These are phyloP conservation scores for Xylariaceae sp. DNA, from an alignment of 2,329 filamentous ascomycete genomes.

Conservation along the genomic window DNA sequence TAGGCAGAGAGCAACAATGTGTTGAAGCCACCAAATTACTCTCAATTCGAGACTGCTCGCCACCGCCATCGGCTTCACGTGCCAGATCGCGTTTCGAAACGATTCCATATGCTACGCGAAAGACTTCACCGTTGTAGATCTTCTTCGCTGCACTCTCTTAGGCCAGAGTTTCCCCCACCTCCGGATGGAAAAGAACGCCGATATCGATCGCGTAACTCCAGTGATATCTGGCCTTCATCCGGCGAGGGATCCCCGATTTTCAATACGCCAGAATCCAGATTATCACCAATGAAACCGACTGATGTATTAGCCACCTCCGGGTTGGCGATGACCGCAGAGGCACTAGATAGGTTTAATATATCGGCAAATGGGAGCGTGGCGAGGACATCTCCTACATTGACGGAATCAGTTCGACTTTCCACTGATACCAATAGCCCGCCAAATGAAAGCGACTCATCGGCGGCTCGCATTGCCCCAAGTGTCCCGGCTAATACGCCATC, in stretches of 20 bases:
- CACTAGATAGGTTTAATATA: conserved; percentile 26
- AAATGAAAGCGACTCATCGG: conserved; percentile 13
- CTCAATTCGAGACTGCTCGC: conserved; percentile 15
- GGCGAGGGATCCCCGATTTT: conserved; percentile 28
- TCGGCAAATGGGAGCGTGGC: conserved; percentile 7
- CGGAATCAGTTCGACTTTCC: conserved; percentile 7
- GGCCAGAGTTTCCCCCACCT: conserved; percentile 27
- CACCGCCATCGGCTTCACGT: conserved; percentile 18
- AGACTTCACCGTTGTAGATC: conserved; percentile 24
- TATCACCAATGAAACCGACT: conserved; percentile 9
- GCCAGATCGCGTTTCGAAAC: conserved; percentile 19
- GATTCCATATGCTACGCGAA: conserved; percentile 21
- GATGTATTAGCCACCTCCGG: conserved; percentile 25
- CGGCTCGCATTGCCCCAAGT: conserved; percentile 4
- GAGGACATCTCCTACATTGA: conserved; percentile 14
- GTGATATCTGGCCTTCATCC: conserved; percentile 28
- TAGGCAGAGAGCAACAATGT: conserved; percentile 16
- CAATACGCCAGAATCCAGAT: conserved; percentile 27
- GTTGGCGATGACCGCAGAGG: conserved; percentile 25
- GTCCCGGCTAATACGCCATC: conserved; percentile 14
- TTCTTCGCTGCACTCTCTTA: conserved; percentile 24
- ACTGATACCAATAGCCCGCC: conserved; percentile 11
- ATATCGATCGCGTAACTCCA: conserved; percentile 26
- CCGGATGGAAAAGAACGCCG: conserved; percentile 26
- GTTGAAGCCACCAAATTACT: conserved; percentile 15